Base-by-base conservation (phyloP, 345 rosid genomes). In the Passiflora organensis region DNA sequence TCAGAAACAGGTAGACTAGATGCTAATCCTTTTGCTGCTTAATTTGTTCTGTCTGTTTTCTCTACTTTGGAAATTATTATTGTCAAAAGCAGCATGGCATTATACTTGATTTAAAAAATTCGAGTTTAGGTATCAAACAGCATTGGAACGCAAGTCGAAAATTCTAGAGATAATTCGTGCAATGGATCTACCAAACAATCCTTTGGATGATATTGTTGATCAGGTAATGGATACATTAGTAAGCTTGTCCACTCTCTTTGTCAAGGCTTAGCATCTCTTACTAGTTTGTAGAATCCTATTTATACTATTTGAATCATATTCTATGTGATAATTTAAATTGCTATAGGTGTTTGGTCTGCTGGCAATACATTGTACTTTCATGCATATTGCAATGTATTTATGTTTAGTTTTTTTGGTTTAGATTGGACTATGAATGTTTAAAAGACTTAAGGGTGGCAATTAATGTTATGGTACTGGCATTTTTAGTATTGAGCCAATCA, bases 111-210 rank as follows among this genome's bases (percentile, higher is more conserved):
- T 8, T n/a, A 45, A 19, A 42, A 6, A 71, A 51, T 28, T 58
- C 48, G 43, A 67, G 37, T n/a, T 24, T 56, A 91, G 98, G 83
- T 93, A 86, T 76, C 95, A 84, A 72, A 85, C 78, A 59, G 94
- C 96, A 45, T 54, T 77, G 76, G 87, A 80, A 71, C 86, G 99
- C 32, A 93, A 89, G 75, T 70, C 77, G 41, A 86, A 88, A 72
- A 86, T 93, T 67, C 61, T 89, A 77, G 99, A 93, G 59, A 84
- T 86, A 48, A 77, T 93, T 63, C 96, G 94, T 43, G 74, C 86
- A 6, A 71, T 93, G 67, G 79, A 89, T 84, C 95, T 93, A 67
- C 99, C 99, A 28, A 88, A 88, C 73, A 93, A 93, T 76, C 99
- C 99, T 23, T 73, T 93, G 79, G 99, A 93, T 77, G 96, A 93